phyloP scores from a whole-genome alignment of 805 yeast genomes.

The Priceomyces haplophilus region DNA sequence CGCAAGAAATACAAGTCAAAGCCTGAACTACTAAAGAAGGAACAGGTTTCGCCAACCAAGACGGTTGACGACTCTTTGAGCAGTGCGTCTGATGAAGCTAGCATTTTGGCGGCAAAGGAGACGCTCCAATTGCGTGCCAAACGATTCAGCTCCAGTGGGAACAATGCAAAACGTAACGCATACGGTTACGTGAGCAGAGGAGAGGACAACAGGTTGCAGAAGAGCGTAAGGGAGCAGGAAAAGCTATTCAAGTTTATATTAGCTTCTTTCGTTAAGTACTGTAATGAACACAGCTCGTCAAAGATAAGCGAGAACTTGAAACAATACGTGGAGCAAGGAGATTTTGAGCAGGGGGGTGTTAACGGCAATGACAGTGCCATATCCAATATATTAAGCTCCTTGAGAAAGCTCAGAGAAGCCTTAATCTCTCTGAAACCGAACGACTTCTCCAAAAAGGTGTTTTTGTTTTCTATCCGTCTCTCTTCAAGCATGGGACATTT shows the following conservation, averaged over 20 bases:
- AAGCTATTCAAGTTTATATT: constrained; percentile 39
- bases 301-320: constrained; percentile 11
- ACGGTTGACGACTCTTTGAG: neutral
- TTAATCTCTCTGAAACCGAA: constrained; percentile 37
- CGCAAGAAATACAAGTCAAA: neutral
- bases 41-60: neutral
- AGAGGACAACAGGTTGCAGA: constrained; percentile 48
- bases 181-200: constrained; percentile 64
- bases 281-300: constrained; percentile 21
- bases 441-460: constrained; percentile 44
- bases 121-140: constrained; percentile 4
- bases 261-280: constrained; percentile 24
- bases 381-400: constrained; percentile 26
- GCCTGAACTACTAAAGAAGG: neutral
- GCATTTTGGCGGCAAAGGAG: neutral
- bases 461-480: constrained; percentile 45
- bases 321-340: constrained; percentile 9
- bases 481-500: constrained; percentile 46
- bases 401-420: constrained; percentile 57
- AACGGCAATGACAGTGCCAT: constrained; percentile 10
- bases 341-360: constrained; percentile 2
- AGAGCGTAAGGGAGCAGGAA: constrained; percentile 40
- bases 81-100: neutral
- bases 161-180: constrained; percentile 14
- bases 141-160: constrained; percentile 3